Conservation (phyloP, 495 filamentous ascomycete species). For the Podospora bellae-mahoneyi region DNA sequence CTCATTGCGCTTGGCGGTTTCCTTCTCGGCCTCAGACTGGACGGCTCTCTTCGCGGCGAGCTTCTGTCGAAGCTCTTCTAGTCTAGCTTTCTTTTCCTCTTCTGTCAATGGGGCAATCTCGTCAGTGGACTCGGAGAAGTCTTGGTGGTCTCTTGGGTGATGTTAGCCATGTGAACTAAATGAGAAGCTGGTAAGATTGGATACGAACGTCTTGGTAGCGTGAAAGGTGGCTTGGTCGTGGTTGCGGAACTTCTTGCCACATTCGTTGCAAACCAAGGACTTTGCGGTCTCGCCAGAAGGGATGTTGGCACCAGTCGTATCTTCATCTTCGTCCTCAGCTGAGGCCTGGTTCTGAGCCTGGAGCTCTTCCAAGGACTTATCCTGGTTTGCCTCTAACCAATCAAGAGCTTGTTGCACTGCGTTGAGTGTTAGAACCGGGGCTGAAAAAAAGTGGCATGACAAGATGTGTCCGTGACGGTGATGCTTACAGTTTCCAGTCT, state of each 20-base stretch:
- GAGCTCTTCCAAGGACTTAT: constrained; percentile 76
- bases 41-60: constrained; percentile 68
- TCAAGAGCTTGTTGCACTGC: constrained; percentile 84
- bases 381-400: constrained; percentile 89
- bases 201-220: constrained; percentile 70
- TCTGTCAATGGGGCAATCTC: constrained; percentile 87
- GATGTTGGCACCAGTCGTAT: constrained; percentile 49
- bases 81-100: constrained; percentile 78
- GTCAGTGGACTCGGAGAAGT: constrained; percentile 91
- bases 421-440: constrained; percentile 13
- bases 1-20: constrained; percentile 89
- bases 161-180: background rate
- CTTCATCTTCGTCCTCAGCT: constrained; percentile 42
- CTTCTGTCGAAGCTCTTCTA: constrained; percentile 70
- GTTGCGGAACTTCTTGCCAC: constrained; percentile 83
- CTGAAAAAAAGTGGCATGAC: background rate
- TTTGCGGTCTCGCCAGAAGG: constrained; percentile 54
- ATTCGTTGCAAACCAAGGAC: constrained; percentile 77
- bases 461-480: background rate
- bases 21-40: constrained; percentile 71
- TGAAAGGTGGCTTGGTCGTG: constrained; percentile 82
- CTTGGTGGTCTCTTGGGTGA: constrained; percentile 60
- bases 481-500: constrained; percentile 67
- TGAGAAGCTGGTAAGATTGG: background rate
- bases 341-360: constrained; percentile 35